phyloP scores from a whole-genome alignment of 2,329 filamentous ascomycete genomes.

The Stagonosporopsis chrysanthemi region DNA sequence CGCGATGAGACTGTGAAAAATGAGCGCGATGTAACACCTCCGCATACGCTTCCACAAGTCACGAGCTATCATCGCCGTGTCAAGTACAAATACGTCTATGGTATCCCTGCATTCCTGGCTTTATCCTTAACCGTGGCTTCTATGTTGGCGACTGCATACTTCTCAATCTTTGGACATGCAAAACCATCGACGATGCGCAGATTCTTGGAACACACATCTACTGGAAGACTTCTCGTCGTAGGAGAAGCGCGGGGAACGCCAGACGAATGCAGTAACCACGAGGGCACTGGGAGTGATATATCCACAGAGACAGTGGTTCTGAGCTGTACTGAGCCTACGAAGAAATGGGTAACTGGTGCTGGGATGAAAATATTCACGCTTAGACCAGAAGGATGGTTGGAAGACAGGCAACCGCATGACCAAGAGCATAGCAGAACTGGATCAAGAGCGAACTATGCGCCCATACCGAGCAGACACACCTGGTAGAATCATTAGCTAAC shows the following conservation, averaged over 20 bases:
- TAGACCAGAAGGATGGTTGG: neutral
- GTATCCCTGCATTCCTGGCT: neutral
- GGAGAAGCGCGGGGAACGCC: neutral
- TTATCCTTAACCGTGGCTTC: neutral
- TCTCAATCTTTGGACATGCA: neutral
- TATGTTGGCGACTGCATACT: neutral
- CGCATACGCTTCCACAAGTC: neutral
- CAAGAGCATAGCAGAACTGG: neutral
- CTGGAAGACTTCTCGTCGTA: neutral
- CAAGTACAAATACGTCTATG: constrained; percentile 3
- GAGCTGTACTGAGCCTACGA: neutral
- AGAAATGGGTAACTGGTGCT: neutral
- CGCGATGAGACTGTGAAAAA: constrained; percentile 44
- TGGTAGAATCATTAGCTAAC: neutral
- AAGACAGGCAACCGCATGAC: neutral
- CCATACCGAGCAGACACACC: neutral
- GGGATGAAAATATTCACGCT: neutral
- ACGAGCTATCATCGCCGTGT: neutral
- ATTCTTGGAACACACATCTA: neutral
- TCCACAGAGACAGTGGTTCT: neutral
- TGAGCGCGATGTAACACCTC: neutral
- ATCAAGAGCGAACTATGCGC: neutral
- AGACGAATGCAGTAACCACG: neutral
- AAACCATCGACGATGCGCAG: neutral
- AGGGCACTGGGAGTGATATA: neutral